Evolutionary conservation across 371 early-diverging fungal species (phyloP), one percentile per base, ranked within the genome.

Genomic region (Apophysomyces elegans): DNA sequence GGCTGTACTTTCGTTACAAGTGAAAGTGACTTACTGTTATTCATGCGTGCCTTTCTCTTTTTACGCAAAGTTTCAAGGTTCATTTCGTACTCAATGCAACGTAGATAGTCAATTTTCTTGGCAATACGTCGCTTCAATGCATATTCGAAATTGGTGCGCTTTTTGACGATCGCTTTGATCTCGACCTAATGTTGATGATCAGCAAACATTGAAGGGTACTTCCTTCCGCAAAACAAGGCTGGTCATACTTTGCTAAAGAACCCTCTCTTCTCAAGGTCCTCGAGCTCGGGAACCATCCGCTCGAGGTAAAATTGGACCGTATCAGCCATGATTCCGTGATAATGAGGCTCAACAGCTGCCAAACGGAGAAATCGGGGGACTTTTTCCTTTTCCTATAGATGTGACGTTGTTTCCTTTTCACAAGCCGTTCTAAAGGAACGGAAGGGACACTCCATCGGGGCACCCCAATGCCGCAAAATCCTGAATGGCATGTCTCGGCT

Each of bases 71-170:
- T 75, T 56, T 97, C 96, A 39, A 97, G 83, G 71, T 93, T 94
- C 80, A 90, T 91, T 72, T 98, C 99, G 78, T 95, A 98, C 65
- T 94, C 94, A 59, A 97, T 94, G 77, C 94, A 94, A 37, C 93
- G 87, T 37, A 97, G 77, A 71, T 86, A 98, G 63, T 96, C 96
- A 12, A 87, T 85, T 60, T 91, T 86, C 58, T 89, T 84, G 35
- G 85, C 68, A 46, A 89, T 86, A 62, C 94, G 89, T 39, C 96
- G 85, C 66, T 91, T 88, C 57, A 96, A 75, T 9, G 91, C 84
- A 69, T 95, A 96, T 75, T 97, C 97, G 63, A 93, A 92, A 60
- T 89, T 87, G 32, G 93, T 92, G 44, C 97, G 88, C 75, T 90
- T 90, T 72, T 96, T 94, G 43, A 97, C 86, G 50, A 98, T 94